These are phyloP conservation scores for Yarrowia phangngaensis DNA, from an alignment of 805 yeast species.

Conservation along the genomic window DNA sequence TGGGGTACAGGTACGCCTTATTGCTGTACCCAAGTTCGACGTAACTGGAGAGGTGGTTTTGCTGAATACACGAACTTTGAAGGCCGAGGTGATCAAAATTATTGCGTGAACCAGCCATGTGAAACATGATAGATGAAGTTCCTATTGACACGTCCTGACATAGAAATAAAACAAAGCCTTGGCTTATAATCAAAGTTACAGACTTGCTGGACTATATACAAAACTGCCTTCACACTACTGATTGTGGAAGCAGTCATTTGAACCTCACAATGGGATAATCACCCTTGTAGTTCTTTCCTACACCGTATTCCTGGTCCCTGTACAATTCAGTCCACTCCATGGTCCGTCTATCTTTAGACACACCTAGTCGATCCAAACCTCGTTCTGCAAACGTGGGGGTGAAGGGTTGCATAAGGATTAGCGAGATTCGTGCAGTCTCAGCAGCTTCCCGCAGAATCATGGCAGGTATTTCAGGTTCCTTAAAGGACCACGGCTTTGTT, in stretches of 20 bases:
- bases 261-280: slow-evolving; percentile 45
- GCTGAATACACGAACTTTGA: slow-evolving; percentile 55
- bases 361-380: slow-evolving; percentile 62
- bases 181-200: no score
- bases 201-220: no score
- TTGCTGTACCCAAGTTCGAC: slow-evolving; percentile 69
- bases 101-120: neutral
- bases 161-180: neutral
- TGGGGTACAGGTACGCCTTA: slow-evolving; percentile 46
- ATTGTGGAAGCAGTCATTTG: no score
- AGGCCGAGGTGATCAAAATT: slow-evolving; percentile 48
- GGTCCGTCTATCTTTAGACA: slow-evolving; percentile 44
- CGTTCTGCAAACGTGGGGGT: slow-evolving; percentile 60
- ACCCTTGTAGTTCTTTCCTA: slow-evolving; percentile 50
- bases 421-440: slow-evolving; percentile 63
- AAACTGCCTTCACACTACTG: no score
- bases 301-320: slow-evolving; percentile 59
- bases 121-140: no score
- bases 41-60: slow-evolving; percentile 62
- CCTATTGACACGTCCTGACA: neutral
- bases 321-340: slow-evolving; percentile 51
- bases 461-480: slow-evolving; percentile 43
- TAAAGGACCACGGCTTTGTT: slow-evolving; percentile 70
- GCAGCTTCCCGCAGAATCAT: slow-evolving; percentile 59
- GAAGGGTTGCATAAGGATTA: slow-evolving; percentile 67